Evolutionary conservation across 805 yeast species (phyloP).

Genomic region (Blastobotrys peoriensis): DNA sequence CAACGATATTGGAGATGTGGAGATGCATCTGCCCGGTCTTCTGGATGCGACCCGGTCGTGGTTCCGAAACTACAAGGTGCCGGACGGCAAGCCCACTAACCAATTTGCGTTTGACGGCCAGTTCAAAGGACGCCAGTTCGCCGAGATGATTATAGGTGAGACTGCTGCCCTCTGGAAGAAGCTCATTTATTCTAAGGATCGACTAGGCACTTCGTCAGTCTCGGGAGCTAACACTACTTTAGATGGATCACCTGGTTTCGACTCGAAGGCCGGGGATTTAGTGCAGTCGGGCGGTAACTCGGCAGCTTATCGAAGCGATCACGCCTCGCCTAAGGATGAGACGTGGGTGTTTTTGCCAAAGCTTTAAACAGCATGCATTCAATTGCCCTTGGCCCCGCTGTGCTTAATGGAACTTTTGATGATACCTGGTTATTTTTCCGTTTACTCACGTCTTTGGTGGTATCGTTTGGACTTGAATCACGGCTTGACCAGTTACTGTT

Average conservation of each 20-base stretch:
- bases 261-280: constrained; percentile 15
- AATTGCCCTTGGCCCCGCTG: too few relatives aligned
- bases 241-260: constrained; percentile 46
- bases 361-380: too few relatives aligned
- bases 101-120: constrained; percentile 69
- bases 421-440: too few relatives aligned
- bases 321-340: neutral
- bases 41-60: constrained; percentile 63
- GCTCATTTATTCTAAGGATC: constrained; percentile 51
- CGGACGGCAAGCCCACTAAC: constrained; percentile 74
- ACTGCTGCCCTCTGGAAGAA: constrained; percentile 64
- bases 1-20: constrained; percentile 63
- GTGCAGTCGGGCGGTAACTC: neutral
- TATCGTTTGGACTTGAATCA: too few relatives aligned
- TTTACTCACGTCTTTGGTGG: too few relatives aligned
- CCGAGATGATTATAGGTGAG: constrained; percentile 54
- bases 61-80: constrained; percentile 80
- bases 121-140: constrained; percentile 51
- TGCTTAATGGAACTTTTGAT: too few relatives aligned
- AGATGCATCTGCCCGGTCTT: constrained; percentile 61
- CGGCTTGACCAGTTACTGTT: too few relatives aligned
- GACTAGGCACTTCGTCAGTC: constrained; percentile 42
- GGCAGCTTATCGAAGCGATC: neutral
- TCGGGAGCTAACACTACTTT: constrained; percentile 66
- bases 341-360: neutral